Percentiles rank a stretch among this genome's conserved stretches.
These are phyloP conservation scores for Lobosporangium transversale DNA, from an alignment of 192 early-diverging fungal genomes.

Conservation along the genomic window DNA sequence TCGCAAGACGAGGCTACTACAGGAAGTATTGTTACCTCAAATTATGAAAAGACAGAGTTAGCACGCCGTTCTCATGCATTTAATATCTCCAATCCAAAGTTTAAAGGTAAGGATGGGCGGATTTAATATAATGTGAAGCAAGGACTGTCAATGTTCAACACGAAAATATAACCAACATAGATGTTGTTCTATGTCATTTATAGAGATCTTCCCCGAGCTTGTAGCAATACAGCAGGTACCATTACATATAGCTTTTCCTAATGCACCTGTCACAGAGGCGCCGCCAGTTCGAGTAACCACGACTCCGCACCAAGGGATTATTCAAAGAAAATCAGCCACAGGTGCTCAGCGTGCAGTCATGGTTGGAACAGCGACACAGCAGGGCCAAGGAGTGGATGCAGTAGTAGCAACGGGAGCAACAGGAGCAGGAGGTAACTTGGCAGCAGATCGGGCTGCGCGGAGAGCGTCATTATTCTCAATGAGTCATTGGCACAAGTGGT, in stretches of 20 bases:
- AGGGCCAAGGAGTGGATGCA: conserved; percentile 6
- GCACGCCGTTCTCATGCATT: conserved; percentile 82
- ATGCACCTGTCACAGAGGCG: conserved; percentile 32
- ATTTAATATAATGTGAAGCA: too few species aligned
- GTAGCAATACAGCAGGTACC: conserved; percentile 65
- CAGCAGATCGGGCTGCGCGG: conserved; percentile 36
- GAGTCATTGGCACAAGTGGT: conserved; percentile 66
- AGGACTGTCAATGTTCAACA: too few species aligned
- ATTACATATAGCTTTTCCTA: conserved; percentile 54
- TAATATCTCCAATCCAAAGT: conserved; percentile 81
- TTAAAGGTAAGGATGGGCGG: conserved; percentile 78
- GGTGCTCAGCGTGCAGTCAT: background rate
- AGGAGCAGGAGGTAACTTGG: conserved; percentile 23
- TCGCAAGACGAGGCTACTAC: conserved; percentile 91
- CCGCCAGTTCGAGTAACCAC: conserved; percentile 16
- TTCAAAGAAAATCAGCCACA: conserved; percentile 8
- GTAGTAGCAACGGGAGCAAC: conserved; percentile 13
- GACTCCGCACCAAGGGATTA: background rate
- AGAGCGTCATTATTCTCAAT: conserved; percentile 41
- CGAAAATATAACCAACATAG: too few species aligned
- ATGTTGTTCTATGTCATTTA: too few species aligned
- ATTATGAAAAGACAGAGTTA: conserved; percentile 79
- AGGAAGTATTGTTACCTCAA: conserved; percentile 87
- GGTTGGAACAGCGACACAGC: conserved; percentile 5
- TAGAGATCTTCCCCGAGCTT: conserved; percentile 88